phyloP scores from a whole-genome alignment of 2,329 filamentous ascomycete species.

The Erysiphe pulchra region DNA sequence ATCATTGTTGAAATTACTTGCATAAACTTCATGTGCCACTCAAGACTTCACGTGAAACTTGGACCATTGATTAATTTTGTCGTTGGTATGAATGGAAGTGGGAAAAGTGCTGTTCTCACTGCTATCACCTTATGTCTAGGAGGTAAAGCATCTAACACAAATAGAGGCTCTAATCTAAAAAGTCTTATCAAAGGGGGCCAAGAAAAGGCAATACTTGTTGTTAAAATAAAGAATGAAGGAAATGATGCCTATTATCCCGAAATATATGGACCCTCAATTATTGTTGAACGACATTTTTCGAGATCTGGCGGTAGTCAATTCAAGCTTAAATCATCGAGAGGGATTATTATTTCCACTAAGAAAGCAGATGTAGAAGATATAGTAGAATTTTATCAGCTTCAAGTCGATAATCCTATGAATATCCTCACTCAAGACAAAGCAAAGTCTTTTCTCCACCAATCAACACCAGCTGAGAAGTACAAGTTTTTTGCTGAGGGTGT shows the following conservation, averaged over 20 bases:
- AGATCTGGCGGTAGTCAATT: slow-evolving; percentile 53
- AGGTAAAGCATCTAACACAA: slow-evolving; percentile 77
- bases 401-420: slow-evolving; percentile 92
- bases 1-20: slow-evolving; percentile 75
- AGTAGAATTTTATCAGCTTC: slow-evolving; percentile 72
- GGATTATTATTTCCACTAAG: slow-evolving; percentile 52
- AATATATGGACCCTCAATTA: slow-evolving; percentile 60
- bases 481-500: slow-evolving; percentile 91
- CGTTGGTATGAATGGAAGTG: slow-evolving; percentile 89
- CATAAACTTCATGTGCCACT: slow-evolving; percentile 92
- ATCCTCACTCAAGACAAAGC: slow-evolving; percentile 90
- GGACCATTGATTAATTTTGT: slow-evolving; percentile 95
- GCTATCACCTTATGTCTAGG: slow-evolving; percentile 86
- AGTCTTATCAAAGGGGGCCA: slow-evolving; percentile 74
- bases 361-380: slow-evolving; percentile 78
- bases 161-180: slow-evolving; percentile 72
- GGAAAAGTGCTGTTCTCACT: slow-evolving; percentile 87
- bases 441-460: slow-evolving; percentile 71
- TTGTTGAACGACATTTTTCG: slow-evolving; percentile 75
- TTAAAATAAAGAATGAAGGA: slow-evolving; percentile 79
- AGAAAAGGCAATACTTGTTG: slow-evolving; percentile 49
- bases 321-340: slow-evolving; percentile 54
- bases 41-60: slow-evolving; percentile 54
- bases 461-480: slow-evolving; percentile 67
- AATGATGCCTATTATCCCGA: slow-evolving; percentile 62